Percentiles rank a stretch among this genome's conserved stretches.
Conservation (phyloP, 2,329 filamentous ascomycete genomes). For the Colletotrichum limetticola region DNA sequence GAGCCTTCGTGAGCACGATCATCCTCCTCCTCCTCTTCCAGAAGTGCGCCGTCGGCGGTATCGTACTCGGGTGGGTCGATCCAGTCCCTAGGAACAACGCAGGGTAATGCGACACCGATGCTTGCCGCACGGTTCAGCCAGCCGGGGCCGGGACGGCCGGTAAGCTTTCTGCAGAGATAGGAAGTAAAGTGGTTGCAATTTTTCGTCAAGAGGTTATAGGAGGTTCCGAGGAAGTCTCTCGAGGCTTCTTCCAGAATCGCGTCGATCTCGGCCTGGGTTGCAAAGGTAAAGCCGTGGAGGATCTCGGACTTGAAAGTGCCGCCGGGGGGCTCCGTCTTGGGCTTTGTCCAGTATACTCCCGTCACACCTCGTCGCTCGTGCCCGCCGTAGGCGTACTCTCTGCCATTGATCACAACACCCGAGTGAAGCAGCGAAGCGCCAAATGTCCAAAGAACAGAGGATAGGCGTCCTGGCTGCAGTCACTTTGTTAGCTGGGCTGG, state of each 20-base stretch:
- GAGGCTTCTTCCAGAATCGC: slow-evolving; percentile 75
- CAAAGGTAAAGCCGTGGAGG: slow-evolving; percentile 82
- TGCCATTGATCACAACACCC: slow-evolving; percentile 82
- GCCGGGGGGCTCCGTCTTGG: slow-evolving; percentile 77
- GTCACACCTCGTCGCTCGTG: slow-evolving; percentile 77
- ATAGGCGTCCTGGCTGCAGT: slow-evolving; percentile 74
- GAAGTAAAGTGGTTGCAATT: slow-evolving; percentile 94
- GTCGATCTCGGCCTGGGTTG: slow-evolving; percentile 76
- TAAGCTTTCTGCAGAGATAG: slow-evolving; percentile 79
- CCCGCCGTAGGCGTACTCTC: slow-evolving; percentile 87
- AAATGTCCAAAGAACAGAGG: slow-evolving; percentile 81
- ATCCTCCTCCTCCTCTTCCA: slow-evolving; percentile 66
- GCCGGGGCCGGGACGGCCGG: slow-evolving; percentile 73
- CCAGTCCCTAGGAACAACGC: slow-evolving; percentile 85
- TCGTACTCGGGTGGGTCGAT: slow-evolving; percentile 82
- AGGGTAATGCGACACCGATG: slow-evolving; percentile 83
- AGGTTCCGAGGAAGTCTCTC: slow-evolving; percentile 77
- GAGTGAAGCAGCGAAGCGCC: slow-evolving; percentile 84
- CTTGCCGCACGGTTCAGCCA: slow-evolving; percentile 89
- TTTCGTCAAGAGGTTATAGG: slow-evolving; percentile 83
- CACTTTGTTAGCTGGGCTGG: slow-evolving; percentile 9
- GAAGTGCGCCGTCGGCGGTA: slow-evolving; percentile 75
- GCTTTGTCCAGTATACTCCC: slow-evolving; percentile 86
- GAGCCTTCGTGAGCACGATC: slow-evolving; percentile 64
- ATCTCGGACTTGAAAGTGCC: slow-evolving; percentile 81